phyloP scores from a whole-genome alignment of 768 basidiomycete genomes.

The Baorangia bicolor region DNA sequence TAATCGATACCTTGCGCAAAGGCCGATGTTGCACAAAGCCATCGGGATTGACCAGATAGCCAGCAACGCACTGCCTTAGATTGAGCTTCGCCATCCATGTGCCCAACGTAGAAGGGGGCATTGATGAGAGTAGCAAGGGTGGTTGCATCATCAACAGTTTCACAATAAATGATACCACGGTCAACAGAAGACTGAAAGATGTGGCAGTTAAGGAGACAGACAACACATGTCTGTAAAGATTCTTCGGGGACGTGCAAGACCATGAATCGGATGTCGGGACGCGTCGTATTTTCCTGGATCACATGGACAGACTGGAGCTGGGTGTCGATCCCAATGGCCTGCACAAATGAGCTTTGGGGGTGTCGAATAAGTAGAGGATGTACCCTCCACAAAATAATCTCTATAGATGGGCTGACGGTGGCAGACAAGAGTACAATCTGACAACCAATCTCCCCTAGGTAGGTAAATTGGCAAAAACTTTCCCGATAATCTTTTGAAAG shows the following conservation, averaged over 20 bases:
- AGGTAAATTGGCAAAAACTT: not conserved
- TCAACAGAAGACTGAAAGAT: not conserved
- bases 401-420: not conserved
- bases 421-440: not conserved
- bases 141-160: not conserved
- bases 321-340: not conserved
- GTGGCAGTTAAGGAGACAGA: not conserved
- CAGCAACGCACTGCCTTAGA: not conserved
- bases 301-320: not conserved
- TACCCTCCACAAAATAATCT: not conserved
- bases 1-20: conserved; percentile 11
- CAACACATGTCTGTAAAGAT: too few species aligned
- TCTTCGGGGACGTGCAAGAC: too few species aligned
- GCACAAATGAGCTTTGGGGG: not conserved
- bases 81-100: not conserved
- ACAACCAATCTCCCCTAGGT: not conserved
- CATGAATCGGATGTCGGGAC: not conserved
- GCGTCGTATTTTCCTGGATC: not conserved
- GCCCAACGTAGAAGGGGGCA: not conserved
- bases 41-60: not conserved
- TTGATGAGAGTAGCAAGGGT: not conserved
- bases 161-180: not conserved
- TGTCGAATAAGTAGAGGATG: not conserved
- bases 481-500: not conserved
- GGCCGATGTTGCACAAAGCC: conserved; percentile 2